Percentiles rank a stretch among this genome's conserved stretches.
These are phyloP conservation scores for Bombardia bombarda DNA, from an alignment of 495 filamentous ascomycete genomes.

Conservation along the genomic window DNA sequence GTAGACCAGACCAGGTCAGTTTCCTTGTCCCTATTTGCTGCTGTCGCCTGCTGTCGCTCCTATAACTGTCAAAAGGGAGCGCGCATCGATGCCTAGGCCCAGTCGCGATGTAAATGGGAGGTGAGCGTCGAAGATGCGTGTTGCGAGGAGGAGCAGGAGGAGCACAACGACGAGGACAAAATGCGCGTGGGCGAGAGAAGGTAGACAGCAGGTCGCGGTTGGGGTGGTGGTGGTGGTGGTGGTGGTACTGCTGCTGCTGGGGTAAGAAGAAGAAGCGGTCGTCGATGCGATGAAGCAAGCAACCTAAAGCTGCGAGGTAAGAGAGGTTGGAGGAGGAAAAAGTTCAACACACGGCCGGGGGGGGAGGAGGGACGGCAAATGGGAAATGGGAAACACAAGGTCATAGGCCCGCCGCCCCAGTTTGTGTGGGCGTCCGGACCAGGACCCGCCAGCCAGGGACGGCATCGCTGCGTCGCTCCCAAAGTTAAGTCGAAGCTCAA, in stretches of 20 bases:
- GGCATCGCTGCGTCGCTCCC: constrained; percentile 12
- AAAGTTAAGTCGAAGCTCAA: too few relatives aligned
- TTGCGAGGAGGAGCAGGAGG: neutral
- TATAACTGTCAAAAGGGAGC: too few relatives aligned
- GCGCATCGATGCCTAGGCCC: too few relatives aligned
- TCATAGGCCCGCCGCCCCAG: constrained; percentile 9
- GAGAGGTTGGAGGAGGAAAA: constrained; percentile 22
- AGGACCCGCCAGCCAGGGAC: constrained; percentile 24
- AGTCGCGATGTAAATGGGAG: too few relatives aligned
- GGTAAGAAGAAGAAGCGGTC: neutral
- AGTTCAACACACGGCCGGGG: constrained; percentile 25
- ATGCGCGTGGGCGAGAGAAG: neutral
- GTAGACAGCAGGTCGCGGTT: neutral
- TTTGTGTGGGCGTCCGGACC: constrained; percentile 11
- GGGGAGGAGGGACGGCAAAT: constrained; percentile 21
- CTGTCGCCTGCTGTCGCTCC: too few relatives aligned
- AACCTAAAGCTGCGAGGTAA: too few relatives aligned
- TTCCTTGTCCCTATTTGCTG: too few relatives aligned
- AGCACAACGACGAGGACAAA: neutral
- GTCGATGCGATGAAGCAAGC: too few relatives aligned
- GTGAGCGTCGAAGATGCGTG: too few relatives aligned
- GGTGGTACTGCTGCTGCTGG: too few relatives aligned
- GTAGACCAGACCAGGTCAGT: too few relatives aligned
- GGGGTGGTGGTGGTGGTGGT: neutral
- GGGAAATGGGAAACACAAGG: constrained; percentile 9